Base-by-base conservation (phyloP, 257 asterid species). In the Salvia rosmarinus region DNA sequence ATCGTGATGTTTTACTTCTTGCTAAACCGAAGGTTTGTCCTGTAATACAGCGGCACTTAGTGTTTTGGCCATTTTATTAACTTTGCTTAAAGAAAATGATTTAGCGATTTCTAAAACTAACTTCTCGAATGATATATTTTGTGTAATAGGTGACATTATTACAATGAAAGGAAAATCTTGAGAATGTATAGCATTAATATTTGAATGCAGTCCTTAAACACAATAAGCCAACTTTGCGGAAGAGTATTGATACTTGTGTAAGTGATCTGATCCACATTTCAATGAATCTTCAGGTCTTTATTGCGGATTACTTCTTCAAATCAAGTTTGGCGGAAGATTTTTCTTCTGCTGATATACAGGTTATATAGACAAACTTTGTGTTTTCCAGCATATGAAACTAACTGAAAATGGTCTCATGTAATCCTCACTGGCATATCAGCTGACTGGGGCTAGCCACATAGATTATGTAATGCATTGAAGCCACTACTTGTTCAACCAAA, bases 291-390 rank as follows among this genome's bases (percentile, higher is more conserved):
- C 97, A 94, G 99, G 97, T 87, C 43, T 86, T 87, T 73, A 85
- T 94, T 77, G 89, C 93, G 5, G 99, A 94, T 83, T 94, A 89
- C 76, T 91, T 89, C 90, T 94, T 91, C 85, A 87, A 81, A 81
- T 84, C 99, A 68, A 87, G 78, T 81, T 81, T 95, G 83, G 78
- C 79, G 0, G 88, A 81, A 75, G 91, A 89, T 83, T 95, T 85
- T 81, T 85, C 96, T 62, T 79, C 25, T 78, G 98, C 96, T 35
- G 98, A 91, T 78, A 76, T 95, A 66, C 85, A 95, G 99, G 99
- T 94, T 82, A 12, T 21, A 46, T 58, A 55, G 37, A 64, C 61
- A 40, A 16, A 14, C 49, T 46, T 12, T 71, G 61, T 65, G 39
- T 25, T 40, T 56, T 32, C 60, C n/a, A 17, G 67, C 50, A 30